Base-by-base conservation (phyloP, 2,329 filamentous ascomycete genomes). In the Fusarium floridanum region DNA sequence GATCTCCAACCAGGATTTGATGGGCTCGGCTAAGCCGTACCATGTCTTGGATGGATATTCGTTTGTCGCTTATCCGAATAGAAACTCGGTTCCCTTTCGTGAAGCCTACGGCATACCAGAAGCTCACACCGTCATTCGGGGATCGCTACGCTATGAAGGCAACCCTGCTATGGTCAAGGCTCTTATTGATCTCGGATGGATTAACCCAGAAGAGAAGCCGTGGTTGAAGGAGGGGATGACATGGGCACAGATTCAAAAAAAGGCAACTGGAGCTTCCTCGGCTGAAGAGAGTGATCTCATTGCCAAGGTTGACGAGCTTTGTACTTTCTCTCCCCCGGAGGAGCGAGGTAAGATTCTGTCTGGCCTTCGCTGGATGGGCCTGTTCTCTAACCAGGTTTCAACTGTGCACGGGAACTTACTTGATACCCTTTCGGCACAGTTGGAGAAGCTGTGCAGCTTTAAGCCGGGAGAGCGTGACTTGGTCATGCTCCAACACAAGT, bases 11-110 rank as follows among this genome's bases (percentile, higher is more conserved):
- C 36, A 82, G 17, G 86, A 91, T 17, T 86, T 94, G 66, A 94
- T 94, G 92, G 88, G 84, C 55, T 87, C 87, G 63, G 91, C 92
- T 12, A 89, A 91, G 83, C 91, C 91, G 24, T 93, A 93, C 85
- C 88, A 87, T 81, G 92, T 93, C 83, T 24, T 74, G 24, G 74
- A 76, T 7, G 75, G 77, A 1, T 93, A 90, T 80, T 89, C 90
- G 8, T 93, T 93, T 79, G 90, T 93, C 65, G 91, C 90, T 11
- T 94, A 94, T 82, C 91, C 91, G 43, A 94, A 94, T 85, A 86
- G 91, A 71, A 89, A 94, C 83, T 92, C 89, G 34, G 90, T 89
- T 1, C 87, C 89, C 1, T 94, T 91, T 86, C 87, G 87, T 66
- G 89, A 93, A 84, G 88, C 90, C 68, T 94, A 94, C 85, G 84